Base-by-base conservation (phyloP, 805 yeast genomes). In the Candida rishiriensis region DNA sequence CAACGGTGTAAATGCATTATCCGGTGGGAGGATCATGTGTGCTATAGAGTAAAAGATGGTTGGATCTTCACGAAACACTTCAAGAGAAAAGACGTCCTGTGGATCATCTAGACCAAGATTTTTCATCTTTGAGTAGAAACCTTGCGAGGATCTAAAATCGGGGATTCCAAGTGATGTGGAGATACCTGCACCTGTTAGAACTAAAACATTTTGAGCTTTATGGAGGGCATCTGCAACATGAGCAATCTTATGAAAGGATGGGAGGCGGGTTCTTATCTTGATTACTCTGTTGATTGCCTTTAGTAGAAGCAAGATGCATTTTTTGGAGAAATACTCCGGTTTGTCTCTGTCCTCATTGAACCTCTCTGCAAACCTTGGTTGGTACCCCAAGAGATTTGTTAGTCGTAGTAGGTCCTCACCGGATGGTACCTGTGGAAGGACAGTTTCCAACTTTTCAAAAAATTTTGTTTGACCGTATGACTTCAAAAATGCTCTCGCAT, bases 151-250 rank as follows among this genome's bases (percentile, higher is more conserved):
- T 59, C 97, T 75, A 66, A 89, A 88, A 65, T 88, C 97, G 0
- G 97, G 97, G 43, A 88, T 89, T 8, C 97, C 97, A 42, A 88
- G 66, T 1, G 88, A 79, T 3, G 97, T 88, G 31, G 95, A 85
- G 43, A 89, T 88, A 18, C 97, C 97, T 0, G 97, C 97, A 13
- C 97, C 97, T 0, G 96, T 87, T 17, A 89, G 61, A 0, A 89
- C 89, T 46, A 90, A 56, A 10, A 89, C 73, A 34, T 78, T 82
- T 12, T 72, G 58, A 0, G 93, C 78, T 7, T 65, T 66, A n/a
- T 68, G 51, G 17, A 90, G 69, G 32, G 75, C 74, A 2, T 67
- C 69, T 2, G 78, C 63, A 2, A 84, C 78, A 47, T 81, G 79
- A 10, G 81, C 84, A 2, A 87, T 54, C 0, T 83, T 77, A 42